These are phyloP conservation scores for Colletotrichum noveboracense DNA, from an alignment of 2,329 filamentous ascomycete species.

Conservation along the genomic window DNA sequence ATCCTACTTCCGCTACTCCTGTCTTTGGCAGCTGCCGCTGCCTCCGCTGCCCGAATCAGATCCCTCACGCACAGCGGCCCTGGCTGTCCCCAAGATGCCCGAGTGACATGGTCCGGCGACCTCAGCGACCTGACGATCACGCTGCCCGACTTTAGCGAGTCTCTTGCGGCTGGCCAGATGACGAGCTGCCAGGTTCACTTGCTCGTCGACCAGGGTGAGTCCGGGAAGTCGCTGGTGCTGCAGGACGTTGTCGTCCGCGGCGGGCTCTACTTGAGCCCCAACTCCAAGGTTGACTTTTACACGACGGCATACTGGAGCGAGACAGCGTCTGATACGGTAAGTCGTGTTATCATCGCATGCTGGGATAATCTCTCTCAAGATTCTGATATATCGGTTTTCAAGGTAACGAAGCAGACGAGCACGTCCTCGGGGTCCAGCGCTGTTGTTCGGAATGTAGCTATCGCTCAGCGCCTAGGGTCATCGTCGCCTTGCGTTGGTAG, in stretches of 20 bases:
- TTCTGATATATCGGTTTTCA: not conserved
- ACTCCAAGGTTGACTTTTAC: slow-evolving; percentile 6
- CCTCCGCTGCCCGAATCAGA: not conserved
- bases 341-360: not conserved
- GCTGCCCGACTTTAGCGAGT: slow-evolving; percentile 42
- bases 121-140: slow-evolving; percentile 38
- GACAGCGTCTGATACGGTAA: slow-evolving; percentile 7
- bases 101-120: slow-evolving; percentile 19
- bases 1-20: not conserved
- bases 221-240: slow-evolving; percentile 4
- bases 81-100: slow-evolving; percentile 4
- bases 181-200: slow-evolving; percentile 18
- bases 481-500: slow-evolving; percentile 12
- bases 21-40: not conserved
- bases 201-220: slow-evolving; percentile 7
- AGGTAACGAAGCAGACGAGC: slow-evolving; percentile 10
- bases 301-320: slow-evolving; percentile 18
- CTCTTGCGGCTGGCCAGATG: slow-evolving; percentile 37
- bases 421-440: not conserved
- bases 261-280: slow-evolving; percentile 12
- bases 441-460: slow-evolving; percentile 6
- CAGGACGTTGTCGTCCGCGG: slow-evolving; percentile 13
- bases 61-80: slow-evolving; percentile 13
- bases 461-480: slow-evolving; percentile 7
- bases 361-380: not conserved